phyloP scores from a whole-genome alignment of 345 rosid genomes.

The Pelargonium nanum region DNA sequence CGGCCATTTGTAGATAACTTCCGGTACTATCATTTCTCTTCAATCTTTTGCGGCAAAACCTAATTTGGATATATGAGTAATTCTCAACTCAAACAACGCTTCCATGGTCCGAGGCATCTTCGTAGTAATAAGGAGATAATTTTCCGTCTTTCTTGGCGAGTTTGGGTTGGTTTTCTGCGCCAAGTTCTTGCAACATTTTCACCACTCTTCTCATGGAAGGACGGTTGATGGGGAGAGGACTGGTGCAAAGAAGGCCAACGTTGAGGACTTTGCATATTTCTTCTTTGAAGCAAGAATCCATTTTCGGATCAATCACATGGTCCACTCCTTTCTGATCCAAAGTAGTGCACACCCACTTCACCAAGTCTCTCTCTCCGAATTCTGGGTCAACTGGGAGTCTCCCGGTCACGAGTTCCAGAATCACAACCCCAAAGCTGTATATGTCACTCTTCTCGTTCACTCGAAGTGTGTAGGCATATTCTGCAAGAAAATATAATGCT shows the following conservation, averaged over 20 bases:
- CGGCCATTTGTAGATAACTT: no score
- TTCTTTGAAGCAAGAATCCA: conserved; percentile 74
- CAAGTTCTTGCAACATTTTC: conserved; percentile 71
- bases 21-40: no score
- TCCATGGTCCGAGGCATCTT: no score
- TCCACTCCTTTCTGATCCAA: conserved; percentile 73
- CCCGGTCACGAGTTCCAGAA: conserved; percentile 82
- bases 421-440: conserved; percentile 96
- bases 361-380: conserved; percentile 78
- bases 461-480: conserved; percentile 87
- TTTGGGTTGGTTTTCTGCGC: conserved; percentile 28
- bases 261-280: conserved; percentile 79
- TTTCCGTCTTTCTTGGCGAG: conserved; percentile 54
- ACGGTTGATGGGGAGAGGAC: conserved; percentile 81
- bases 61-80: no score
- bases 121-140: conserved; percentile 71
- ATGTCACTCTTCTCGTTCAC: conserved; percentile 98
- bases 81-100: conserved; percentile 73
- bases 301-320: conserved; percentile 64
- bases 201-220: conserved; percentile 95
- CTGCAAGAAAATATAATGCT: no score
- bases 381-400: conserved; percentile 72
- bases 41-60: no score
- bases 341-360: conserved; percentile 81
- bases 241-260: conserved; percentile 76